Percentiles rank a stretch among this genome's conserved stretches.
These are phyloP conservation scores for Geranium brycei DNA, from an alignment of 345 rosid genomes.

Conservation along the genomic window DNA sequence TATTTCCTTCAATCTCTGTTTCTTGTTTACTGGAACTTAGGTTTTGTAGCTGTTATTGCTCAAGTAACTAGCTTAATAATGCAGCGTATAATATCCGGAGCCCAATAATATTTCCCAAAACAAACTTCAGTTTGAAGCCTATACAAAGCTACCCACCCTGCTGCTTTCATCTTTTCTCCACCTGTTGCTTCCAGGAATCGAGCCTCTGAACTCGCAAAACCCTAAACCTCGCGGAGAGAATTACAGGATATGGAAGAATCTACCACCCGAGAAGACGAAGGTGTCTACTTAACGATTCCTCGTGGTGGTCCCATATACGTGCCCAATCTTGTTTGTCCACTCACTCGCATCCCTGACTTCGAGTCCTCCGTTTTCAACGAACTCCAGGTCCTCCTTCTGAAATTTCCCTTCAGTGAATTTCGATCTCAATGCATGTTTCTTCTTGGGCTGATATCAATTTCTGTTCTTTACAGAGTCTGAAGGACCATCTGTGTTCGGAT, in stretches of 20 bases:
- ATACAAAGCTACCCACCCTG: too few species aligned
- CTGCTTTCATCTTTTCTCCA: neutral
- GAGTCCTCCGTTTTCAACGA: constrained; percentile 20
- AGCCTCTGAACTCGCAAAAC: neutral
- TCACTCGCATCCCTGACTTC: constrained; percentile 32
- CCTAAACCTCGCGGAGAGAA: neutral
- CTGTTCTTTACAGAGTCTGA: constrained; percentile 19
- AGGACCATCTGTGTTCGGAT: constrained; percentile 20
- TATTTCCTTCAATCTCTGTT: neutral
- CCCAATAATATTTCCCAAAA: too few species aligned
- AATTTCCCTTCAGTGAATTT: neutral
- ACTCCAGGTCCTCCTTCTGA: constrained; percentile 23
- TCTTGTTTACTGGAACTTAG: neutral
- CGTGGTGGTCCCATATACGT: constrained; percentile 46
- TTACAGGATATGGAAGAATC: neutral
- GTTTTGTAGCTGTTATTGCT: neutral
- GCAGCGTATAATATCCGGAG: too few species aligned
- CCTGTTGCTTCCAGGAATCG: neutral
- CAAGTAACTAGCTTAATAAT: too few species aligned
- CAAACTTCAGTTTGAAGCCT: neutral
- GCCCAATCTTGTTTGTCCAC: constrained; percentile 30
- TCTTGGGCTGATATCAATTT: neutral
- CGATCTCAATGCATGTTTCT: neutral
- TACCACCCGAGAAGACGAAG: constrained; percentile 1
- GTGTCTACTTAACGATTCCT: constrained; percentile 11